phyloP scores from a whole-genome alignment of 83 land plant genomes.

The Isoetes engelmannii region DNA sequence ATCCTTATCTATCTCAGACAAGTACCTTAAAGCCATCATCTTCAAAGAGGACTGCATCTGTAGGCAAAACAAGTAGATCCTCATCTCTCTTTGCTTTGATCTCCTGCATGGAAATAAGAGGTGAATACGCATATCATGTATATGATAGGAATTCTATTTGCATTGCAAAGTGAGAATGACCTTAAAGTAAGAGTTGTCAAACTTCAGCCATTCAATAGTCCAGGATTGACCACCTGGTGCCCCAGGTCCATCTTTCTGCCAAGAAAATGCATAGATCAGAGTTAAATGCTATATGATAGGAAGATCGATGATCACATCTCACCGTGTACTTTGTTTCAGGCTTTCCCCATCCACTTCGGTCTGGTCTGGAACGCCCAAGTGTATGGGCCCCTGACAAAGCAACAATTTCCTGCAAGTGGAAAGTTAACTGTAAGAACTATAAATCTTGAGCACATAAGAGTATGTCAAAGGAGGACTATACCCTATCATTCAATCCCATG shows the following conservation, averaged over 20 bases:
- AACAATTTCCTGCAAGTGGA: constrained; percentile 72
- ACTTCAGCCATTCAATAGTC: constrained; percentile 96
- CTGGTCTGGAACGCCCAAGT: constrained; percentile 88
- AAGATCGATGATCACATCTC: neutral
- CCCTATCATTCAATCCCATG: constrained; percentile 95
- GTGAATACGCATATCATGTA: neutral
- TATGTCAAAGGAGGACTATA: neutral
- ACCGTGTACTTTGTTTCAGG: constrained; percentile 93
- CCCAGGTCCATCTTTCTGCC: constrained; percentile 98
- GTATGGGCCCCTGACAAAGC: constrained; percentile 99
- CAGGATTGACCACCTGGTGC: constrained; percentile 97
- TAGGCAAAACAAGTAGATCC: constrained; percentile 89
- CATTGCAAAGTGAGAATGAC: constrained; percentile 18
- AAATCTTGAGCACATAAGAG: neutral
- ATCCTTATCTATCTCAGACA: neutral
- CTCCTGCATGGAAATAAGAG: constrained; percentile 38
- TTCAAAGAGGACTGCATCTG: constrained; percentile 92
- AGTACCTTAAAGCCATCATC: constrained; percentile 84
- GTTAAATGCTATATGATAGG: no score
- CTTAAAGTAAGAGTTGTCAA: constrained; percentile 95
- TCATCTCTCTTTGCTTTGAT: constrained; percentile 79
- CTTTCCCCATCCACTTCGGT: constrained; percentile 98
- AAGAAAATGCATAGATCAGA: neutral
- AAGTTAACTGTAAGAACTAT: neutral
- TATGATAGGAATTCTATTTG: no score